Percentiles rank a stretch among this genome's conserved stretches.
phyloP scores from a whole-genome alignment of 306 rosid genomes.

The Fragaria nilgerrensis region DNA sequence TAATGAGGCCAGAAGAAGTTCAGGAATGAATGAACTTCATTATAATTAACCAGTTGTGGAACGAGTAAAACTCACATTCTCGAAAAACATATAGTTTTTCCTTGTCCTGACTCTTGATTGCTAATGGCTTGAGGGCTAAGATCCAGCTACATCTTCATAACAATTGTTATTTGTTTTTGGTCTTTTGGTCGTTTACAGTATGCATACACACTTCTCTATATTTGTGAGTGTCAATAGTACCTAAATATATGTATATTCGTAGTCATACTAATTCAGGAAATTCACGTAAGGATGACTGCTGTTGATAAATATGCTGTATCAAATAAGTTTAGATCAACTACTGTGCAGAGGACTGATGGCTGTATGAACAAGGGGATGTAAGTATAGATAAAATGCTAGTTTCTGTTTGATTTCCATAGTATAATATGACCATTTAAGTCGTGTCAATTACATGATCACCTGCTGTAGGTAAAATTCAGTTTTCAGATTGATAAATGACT shows the following conservation, averaged over 20 bases:
- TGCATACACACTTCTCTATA: too few species aligned
- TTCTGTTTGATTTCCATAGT: background rate
- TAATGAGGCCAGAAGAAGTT: background rate
- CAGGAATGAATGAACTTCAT: background rate
- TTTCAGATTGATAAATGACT: constrained; percentile 5
- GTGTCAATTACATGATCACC: background rate
- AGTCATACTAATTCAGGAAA: background rate
- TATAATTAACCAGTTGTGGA: background rate
- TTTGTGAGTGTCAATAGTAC: background rate
- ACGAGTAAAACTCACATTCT: background rate
- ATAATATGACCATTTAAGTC: background rate
- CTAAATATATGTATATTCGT: background rate
- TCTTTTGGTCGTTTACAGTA: background rate
- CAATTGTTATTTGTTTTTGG: background rate
- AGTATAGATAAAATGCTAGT: background rate
- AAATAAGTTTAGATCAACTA: background rate
- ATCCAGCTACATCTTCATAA: background rate
- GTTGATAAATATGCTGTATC: background rate
- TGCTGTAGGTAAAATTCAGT: background rate
- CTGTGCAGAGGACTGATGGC: background rate
- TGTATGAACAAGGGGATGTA: background rate
- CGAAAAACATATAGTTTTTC: background rate
- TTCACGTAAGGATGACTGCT: background rate
- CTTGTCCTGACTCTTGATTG: background rate
- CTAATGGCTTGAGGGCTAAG: background rate